A percentile compares a stretch with the other conserved stretches of the same genome.
Conservation (phyloP, 2,329 filamentous ascomycete species). For the Ophiocordyceps camponoti-floridani region DNA sequence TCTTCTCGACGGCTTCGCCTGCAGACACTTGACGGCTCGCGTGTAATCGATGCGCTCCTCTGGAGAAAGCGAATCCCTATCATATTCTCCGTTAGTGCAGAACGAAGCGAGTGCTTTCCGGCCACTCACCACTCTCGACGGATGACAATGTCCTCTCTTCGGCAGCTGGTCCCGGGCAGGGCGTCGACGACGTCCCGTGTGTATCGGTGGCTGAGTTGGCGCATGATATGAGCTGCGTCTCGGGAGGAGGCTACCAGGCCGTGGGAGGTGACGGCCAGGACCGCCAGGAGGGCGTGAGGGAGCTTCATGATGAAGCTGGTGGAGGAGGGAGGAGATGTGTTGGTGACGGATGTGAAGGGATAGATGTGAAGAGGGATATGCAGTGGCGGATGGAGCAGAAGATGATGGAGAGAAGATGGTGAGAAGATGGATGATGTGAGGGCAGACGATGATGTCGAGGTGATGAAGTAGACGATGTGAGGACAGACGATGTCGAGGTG, state of each 20-base stretch:
- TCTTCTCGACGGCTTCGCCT: constrained; percentile 2
- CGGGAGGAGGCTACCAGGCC: neutral
- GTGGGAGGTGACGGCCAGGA: neutral
- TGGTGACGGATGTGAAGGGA: neutral
- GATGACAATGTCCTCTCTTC: neutral
- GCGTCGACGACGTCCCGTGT: neutral
- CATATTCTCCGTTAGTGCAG: no score
- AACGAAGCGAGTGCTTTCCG: no score
- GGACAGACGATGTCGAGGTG: neutral
- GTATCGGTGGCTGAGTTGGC: neutral
- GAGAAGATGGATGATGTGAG: neutral
- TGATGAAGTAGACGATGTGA: neutral
- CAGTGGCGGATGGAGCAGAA: neutral
- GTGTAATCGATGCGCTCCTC: constrained; percentile 19
- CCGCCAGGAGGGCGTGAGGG: neutral
- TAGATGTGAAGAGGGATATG: neutral
- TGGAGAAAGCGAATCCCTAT: constrained; percentile 12
- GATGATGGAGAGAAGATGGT: neutral
- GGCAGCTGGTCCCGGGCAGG: neutral
- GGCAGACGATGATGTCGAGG: neutral
- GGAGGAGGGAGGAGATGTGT: no score
- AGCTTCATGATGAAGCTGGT: neutral
- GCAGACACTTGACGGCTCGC: constrained; percentile 21
- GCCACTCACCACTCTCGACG: neutral
- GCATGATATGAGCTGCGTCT: neutral